These are phyloP conservation scores for Entoloma clypeatum DNA, from an alignment of 1,284 basidiomycete species.

Conservation along the genomic window DNA sequence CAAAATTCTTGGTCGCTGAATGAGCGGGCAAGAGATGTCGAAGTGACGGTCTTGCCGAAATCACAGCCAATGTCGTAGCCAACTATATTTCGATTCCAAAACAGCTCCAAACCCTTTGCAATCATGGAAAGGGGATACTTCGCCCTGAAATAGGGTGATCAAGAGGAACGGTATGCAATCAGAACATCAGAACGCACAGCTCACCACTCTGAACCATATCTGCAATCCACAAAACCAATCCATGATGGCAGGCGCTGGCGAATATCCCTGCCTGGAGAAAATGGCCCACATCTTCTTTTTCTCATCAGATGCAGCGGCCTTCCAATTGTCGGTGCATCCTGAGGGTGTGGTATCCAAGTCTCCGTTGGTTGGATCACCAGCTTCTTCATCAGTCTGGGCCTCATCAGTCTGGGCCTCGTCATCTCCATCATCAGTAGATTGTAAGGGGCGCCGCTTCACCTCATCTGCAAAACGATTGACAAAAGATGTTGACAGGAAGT, in stretches of 20 bases:
- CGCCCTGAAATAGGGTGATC: too few relatives aligned
- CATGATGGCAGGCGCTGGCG: constrained; percentile 30
- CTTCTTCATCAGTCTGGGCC: not conserved
- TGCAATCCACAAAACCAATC: constrained; percentile 26
- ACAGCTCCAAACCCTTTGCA: too few relatives aligned
- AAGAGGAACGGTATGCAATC: too few relatives aligned
- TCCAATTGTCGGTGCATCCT: constrained; percentile 23
- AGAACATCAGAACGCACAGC: constrained; percentile 21
- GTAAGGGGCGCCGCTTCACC: constrained; percentile 13
- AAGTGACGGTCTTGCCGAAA: too few relatives aligned
- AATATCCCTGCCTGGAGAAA: constrained; percentile 33
- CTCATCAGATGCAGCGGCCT: constrained; percentile 22
- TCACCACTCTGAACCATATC: constrained; percentile 38
- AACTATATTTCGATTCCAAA: too few relatives aligned
- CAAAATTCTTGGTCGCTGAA: too few relatives aligned
- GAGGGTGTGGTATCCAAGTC: not conserved
- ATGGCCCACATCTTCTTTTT: constrained; percentile 29
- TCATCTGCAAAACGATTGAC: constrained; percentile 25
- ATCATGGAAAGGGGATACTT: too few relatives aligned
- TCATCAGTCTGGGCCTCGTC: too few relatives aligned
- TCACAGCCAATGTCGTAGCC: too few relatives aligned
- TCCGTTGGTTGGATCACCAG: constrained; percentile 10
- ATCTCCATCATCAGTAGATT: not conserved
- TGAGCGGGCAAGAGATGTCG: too few relatives aligned
- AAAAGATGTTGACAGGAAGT: constrained; percentile 20